phyloP scores from a whole-genome alignment of 2,329 filamentous ascomycete species.

The Botryosphaeria dothidea region DNA sequence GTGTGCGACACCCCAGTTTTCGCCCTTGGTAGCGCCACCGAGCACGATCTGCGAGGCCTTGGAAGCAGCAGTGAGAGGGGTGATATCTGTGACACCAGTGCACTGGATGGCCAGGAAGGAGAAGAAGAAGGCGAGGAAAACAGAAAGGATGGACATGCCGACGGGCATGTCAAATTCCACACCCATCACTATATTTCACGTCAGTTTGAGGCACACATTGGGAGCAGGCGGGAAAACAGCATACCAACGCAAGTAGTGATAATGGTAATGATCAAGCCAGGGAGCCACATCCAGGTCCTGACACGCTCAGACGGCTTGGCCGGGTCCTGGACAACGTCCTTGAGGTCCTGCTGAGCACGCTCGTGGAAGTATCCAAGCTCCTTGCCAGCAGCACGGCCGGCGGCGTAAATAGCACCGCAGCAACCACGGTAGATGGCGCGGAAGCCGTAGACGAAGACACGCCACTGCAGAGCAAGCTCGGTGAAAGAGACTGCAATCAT shows the following conservation, averaged over 20 bases:
- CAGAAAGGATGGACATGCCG: constrained; percentile 58
- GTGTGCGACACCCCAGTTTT: constrained; percentile 49
- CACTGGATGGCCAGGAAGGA: constrained; percentile 64
- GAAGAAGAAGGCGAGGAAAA: constrained; percentile 61
- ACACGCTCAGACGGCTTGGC: constrained; percentile 51
- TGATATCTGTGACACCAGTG: constrained; percentile 60
- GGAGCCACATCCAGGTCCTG: constrained; percentile 55
- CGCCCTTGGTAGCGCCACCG: constrained; percentile 62
- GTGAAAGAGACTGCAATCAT: constrained; percentile 56
- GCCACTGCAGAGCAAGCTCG: constrained; percentile 45
- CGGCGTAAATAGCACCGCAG: constrained; percentile 45
- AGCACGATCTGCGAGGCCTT: constrained; percentile 71
- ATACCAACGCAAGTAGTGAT: constrained; percentile 49
- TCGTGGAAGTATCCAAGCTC: constrained; percentile 45
- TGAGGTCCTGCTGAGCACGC: constrained; percentile 39
- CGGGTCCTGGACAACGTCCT: constrained; percentile 53
- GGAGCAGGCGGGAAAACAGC: background rate
- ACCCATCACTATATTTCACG: constrained; percentile 44
- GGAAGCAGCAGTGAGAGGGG: constrained; percentile 65
- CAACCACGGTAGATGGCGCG: constrained; percentile 52
- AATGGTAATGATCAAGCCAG: constrained; percentile 50
- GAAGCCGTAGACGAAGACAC: constrained; percentile 49
- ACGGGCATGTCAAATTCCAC: constrained; percentile 59
- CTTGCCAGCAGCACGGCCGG: constrained; percentile 45
- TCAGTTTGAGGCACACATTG: background rate